These are phyloP conservation scores for Populus euphratica DNA, from an alignment of 345 rosid species.

Conservation along the genomic window DNA sequence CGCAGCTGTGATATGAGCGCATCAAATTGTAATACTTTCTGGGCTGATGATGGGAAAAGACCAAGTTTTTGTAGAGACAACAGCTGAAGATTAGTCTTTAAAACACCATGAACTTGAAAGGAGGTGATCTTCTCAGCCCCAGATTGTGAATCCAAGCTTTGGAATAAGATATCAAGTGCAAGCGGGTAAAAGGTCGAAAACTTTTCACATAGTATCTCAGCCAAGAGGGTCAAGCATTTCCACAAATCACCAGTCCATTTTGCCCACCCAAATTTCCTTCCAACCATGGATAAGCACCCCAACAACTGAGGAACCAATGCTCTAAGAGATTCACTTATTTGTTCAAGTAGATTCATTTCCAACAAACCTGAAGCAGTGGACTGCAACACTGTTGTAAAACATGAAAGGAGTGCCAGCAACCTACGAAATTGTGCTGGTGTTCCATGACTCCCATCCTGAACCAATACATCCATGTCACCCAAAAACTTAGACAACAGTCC, in stretches of 20 bases:
- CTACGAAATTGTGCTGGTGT: slow-evolving; percentile 68
- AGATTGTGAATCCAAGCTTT: slow-evolving; percentile 52
- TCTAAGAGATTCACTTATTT: slow-evolving; percentile 63
- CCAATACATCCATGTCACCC: slow-evolving; percentile 81
- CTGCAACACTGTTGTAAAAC: slow-evolving; percentile 80
- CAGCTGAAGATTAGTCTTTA: slow-evolving; percentile 86
- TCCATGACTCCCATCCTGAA: slow-evolving; percentile 71
- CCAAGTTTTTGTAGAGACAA: slow-evolving; percentile 83
- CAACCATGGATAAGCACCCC: slow-evolving; percentile 68
- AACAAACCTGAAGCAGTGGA: slow-evolving; percentile 89
- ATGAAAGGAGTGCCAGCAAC: slow-evolving; percentile 85
- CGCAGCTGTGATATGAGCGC: slow-evolving; percentile 70
- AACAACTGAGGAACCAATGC: slow-evolving; percentile 76
- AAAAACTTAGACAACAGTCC: slow-evolving; percentile 73
- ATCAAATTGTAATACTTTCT: slow-evolving; percentile 62
- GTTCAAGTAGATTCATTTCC: slow-evolving; percentile 75
- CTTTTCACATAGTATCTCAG: slow-evolving; percentile 78
- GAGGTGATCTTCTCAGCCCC: slow-evolving; percentile 58
- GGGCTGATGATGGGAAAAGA: slow-evolving; percentile 61
- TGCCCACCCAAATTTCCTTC: slow-evolving; percentile 83
- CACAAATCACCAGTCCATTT: slow-evolving; percentile 78
- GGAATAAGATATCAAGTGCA: slow-evolving; percentile 64
- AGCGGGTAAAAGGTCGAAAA: slow-evolving; percentile 61
- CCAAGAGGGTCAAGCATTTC: slow-evolving; percentile 90
- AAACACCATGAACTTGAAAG: slow-evolving; percentile 72